phyloP scores from a whole-genome alignment of 345 rosid genomes.

The Turnera subulata region DNA sequence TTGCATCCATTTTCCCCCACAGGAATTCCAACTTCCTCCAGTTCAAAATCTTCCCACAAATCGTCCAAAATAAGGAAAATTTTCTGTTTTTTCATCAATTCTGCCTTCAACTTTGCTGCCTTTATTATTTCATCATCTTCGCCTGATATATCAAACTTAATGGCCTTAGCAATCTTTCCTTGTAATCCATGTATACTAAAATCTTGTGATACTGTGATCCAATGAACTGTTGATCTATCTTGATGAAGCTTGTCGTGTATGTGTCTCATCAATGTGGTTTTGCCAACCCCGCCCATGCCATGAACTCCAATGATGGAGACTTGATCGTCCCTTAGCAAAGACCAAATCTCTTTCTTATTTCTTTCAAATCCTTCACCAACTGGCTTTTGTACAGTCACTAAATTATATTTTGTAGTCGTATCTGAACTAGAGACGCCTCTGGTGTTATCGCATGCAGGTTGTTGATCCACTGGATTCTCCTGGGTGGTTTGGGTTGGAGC shows the following conservation, averaged over 20 bases:
- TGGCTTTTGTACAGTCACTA: too few species aligned
- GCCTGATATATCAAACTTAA: background rate
- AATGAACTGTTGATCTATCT: background rate
- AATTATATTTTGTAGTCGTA: too few species aligned
- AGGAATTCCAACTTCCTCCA: conserved; percentile 3
- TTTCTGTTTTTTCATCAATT: background rate
- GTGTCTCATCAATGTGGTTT: background rate
- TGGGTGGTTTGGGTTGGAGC: too few species aligned
- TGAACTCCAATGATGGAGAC: background rate
- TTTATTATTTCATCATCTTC: background rate
- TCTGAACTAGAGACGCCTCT: too few species aligned
- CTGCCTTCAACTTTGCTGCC: background rate
- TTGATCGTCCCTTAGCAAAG: background rate
- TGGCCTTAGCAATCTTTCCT: background rate
- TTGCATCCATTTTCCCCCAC: background rate
- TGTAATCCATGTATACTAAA: background rate
- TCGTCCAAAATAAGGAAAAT: background rate
- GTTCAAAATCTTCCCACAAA: background rate
- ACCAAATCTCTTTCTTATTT: background rate
- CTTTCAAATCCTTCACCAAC: background rate
- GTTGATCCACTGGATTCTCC: too few species aligned
- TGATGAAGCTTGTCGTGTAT: background rate
- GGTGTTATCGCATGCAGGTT: too few species aligned
- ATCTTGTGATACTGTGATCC: background rate
- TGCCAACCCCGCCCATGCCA: conserved; percentile 9